Conservation (phyloP, 1,284 basidiomycete genomes). For the Ganoderma meredithae region DNA sequence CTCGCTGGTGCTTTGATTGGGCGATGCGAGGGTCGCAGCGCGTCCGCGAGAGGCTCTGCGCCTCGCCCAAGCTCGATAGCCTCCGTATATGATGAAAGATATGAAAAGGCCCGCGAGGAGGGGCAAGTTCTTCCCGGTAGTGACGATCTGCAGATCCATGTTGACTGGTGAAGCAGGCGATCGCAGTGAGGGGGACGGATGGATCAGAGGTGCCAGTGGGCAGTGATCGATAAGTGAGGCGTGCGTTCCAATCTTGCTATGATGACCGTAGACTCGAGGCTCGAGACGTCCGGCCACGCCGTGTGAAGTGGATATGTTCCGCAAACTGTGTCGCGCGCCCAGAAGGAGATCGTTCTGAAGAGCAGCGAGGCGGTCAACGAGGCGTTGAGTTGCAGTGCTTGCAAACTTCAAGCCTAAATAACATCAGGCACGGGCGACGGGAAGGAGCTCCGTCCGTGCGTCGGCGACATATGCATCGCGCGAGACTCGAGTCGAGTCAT, state of each 20-base stretch:
- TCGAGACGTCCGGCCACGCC: neutral
- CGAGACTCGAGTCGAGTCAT: neutral
- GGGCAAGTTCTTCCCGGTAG: slow-evolving; percentile 7
- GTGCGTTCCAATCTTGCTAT: neutral
- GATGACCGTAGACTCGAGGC: neutral
- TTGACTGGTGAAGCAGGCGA: neutral
- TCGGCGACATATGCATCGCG: neutral
- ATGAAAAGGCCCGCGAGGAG: slow-evolving; percentile 9
- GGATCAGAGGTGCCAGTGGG: neutral
- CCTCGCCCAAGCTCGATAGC: slow-evolving; percentile 9
- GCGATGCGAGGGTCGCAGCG: neutral
- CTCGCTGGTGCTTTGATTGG: neutral
- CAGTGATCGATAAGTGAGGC: neutral
- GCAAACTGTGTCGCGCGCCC: neutral
- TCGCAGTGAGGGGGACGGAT: neutral
- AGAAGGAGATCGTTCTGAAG: neutral
- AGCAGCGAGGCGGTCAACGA: neutral
- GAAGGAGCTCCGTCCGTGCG: neutral
- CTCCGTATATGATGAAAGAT: slow-evolving; percentile 7
- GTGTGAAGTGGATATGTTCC: neutral
- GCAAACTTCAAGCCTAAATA: neutral
- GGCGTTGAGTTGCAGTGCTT: neutral
- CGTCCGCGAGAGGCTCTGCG: neutral
- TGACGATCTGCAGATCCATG: slow-evolving; percentile 10
- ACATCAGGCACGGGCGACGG: neutral